Base-by-base conservation (phyloP, 805 yeast genomes). In the Lipomyces japonicus region DNA sequence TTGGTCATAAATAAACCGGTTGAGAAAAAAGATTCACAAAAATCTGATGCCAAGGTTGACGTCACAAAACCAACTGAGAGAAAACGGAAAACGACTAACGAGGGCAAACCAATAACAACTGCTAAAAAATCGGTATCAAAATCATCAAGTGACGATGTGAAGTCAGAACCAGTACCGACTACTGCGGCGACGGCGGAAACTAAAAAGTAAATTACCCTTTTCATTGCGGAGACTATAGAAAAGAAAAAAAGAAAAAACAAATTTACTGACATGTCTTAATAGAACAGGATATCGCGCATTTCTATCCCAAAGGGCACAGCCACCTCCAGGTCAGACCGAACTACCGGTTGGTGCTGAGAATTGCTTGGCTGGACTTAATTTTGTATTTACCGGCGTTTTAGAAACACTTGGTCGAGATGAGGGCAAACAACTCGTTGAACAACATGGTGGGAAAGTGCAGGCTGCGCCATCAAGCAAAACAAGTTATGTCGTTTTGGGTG, bases 381-480 rank as follows among this genome's bases (percentile, higher is more conserved):
- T 93, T 55, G 97, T 93, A 0, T 91, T 93, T 65, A 93, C 98
- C 0, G 98, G 98, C 35, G 79, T 80, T 3, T 68, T 93, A 48
- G 96, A 96, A 1, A 78, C 79, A 22, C 67, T 93, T 31, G 85
- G 86, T 50, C 77, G 98, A 55, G 83, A 78, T 0, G 81, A 79
- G 19, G 82, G 90, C 25, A 95, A 86, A 62, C 73, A 76, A 22
- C 63, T 86, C 10, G 95, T 96, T 3, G 82, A 86, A 60, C 75
- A 77, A 56, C 88, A 91, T 62, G 98, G 98, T 14, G 98, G 96
- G 2, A 82, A 82, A 61, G 95, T 91, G 16, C 86, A 71, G 0
- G 81, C 86, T 60, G 78, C 95, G 0, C 83, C 91, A 23, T 85
- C 93, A 48, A 80, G 87, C 9, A 86, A 84, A 62, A 93, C 98